phyloP scores from a whole-genome alignment of 176 grass and related monocot genomes.

The Hordeum marinum region DNA sequence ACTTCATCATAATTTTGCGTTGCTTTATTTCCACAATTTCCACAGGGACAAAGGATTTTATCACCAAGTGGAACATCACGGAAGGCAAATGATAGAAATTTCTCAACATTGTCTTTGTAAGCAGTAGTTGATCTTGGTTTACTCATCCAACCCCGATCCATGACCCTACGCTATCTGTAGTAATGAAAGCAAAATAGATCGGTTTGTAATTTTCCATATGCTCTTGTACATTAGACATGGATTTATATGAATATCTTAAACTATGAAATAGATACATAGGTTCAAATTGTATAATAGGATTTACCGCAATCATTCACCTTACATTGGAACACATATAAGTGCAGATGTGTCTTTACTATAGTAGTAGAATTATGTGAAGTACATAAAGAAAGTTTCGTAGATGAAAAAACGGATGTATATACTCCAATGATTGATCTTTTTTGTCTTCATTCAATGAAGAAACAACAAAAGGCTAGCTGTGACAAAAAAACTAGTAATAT shows the following conservation, averaged over 20 bases:
- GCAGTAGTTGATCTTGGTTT: neutral
- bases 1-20: neutral
- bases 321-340: neutral
- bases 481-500: too few relatives aligned
- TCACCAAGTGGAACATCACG: neutral
- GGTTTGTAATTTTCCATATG: neutral
- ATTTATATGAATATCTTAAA: neutral
- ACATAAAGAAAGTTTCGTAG: neutral
- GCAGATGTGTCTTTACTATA: too few relatives aligned
- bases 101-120: neutral
- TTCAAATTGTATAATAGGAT: neutral
- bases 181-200: neutral
- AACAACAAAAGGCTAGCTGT: too few relatives aligned
- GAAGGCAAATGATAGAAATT: conserved; percentile 17
- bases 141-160: neutral
- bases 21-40: neutral
- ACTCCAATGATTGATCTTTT: too few relatives aligned
- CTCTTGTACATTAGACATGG: neutral
- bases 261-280: neutral
- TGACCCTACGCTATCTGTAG: neutral
- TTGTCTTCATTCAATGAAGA: too few relatives aligned
- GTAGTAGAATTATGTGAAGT: neutral
- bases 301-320: neutral
- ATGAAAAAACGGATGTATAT: neutral
- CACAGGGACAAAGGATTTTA: neutral